phyloP scores from a whole-genome alignment of 495 filamentous ascomycete species.

The Hypoxylon trugodes region DNA sequence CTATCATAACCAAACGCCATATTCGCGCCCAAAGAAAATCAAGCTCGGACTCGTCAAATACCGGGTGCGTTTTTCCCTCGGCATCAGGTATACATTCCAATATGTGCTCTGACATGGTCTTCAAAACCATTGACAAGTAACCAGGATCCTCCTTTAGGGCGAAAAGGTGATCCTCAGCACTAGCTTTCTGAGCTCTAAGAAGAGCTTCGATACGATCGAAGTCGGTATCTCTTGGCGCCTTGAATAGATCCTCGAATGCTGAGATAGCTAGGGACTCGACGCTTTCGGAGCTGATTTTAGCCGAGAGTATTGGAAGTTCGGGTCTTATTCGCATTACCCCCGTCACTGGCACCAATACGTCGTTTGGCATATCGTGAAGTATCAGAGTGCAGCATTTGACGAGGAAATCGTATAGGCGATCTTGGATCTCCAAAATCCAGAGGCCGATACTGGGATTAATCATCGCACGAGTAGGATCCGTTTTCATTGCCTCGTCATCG shows the following conservation, averaged over 20 bases:
- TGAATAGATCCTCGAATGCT: constrained; percentile 57
- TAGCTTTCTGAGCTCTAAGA: constrained; percentile 46
- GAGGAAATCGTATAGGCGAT: constrained; percentile 54
- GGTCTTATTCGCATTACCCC: constrained; percentile 37
- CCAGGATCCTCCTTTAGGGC: constrained; percentile 63
- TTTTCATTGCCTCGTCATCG: not conserved
- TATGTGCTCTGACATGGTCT: constrained; percentile 53
- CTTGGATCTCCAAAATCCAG: constrained; percentile 56
- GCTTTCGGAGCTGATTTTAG: constrained; percentile 12
- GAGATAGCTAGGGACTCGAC: constrained; percentile 40
- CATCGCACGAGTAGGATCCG: not conserved
- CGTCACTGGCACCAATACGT: not conserved
- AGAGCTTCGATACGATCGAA: constrained; percentile 51
- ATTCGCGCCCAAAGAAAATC: not conserved
- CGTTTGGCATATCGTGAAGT: constrained; percentile 51
- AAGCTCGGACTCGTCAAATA: not conserved
- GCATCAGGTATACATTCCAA: constrained; percentile 47
- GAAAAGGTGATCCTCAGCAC: constrained; percentile 61
- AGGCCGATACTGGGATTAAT: constrained; percentile 53
- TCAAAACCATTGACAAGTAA: constrained; percentile 55
- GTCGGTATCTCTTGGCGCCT: constrained; percentile 51
- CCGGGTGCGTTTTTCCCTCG: constrained; percentile 42
- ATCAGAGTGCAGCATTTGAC: constrained; percentile 49
- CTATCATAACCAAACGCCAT: not conserved
- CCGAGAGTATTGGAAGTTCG: constrained; percentile 44